Percentiles rank a stretch among this genome's conserved stretches.
Conservation (phyloP, 2,329 filamentous ascomycete species). For the Botryotinia calthae region DNA sequence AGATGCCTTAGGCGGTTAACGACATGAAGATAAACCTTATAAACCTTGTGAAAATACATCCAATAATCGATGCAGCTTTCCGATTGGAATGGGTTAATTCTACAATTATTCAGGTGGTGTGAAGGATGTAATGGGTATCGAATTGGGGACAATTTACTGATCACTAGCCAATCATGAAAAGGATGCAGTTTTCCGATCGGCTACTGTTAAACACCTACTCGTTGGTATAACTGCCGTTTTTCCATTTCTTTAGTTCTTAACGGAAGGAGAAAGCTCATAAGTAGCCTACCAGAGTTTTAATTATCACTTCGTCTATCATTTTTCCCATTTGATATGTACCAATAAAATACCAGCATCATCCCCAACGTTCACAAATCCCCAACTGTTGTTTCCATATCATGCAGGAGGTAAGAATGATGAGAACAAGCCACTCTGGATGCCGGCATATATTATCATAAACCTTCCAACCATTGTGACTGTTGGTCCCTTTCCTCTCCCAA, state of each 20-base stretch:
- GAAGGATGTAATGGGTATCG: not conserved
- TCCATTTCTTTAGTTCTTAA: not conserved
- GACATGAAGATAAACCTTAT: not conserved
- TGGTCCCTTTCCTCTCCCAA: slow-evolving; percentile 19
- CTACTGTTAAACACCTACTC: not conserved
- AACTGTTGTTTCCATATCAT: slow-evolving; percentile 40
- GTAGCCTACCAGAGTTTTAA: not conserved
- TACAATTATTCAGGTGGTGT: not conserved
- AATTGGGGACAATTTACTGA: not conserved
- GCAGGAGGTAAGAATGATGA: slow-evolving; percentile 90
- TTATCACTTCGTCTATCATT: not conserved
- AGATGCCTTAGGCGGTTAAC: not conserved
- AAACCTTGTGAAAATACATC: not conserved
- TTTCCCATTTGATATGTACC: not conserved
- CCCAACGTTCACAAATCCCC: not conserved
- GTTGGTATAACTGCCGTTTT: not conserved
- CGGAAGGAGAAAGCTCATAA: not conserved
- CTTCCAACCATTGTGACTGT: slow-evolving; percentile 26
- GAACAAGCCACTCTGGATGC: slow-evolving; percentile 80
- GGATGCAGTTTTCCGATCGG: not conserved
- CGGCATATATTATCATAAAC: slow-evolving; percentile 77
- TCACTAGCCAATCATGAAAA: not conserved
- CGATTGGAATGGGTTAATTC: not conserved
- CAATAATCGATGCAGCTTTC: not conserved
- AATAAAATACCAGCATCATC: not conserved